Percentiles rank a stretch among this genome's conserved stretches.
Conservation (phyloP, 2,329 filamentous ascomycete genomes). For the Penicillium sp. region DNA sequence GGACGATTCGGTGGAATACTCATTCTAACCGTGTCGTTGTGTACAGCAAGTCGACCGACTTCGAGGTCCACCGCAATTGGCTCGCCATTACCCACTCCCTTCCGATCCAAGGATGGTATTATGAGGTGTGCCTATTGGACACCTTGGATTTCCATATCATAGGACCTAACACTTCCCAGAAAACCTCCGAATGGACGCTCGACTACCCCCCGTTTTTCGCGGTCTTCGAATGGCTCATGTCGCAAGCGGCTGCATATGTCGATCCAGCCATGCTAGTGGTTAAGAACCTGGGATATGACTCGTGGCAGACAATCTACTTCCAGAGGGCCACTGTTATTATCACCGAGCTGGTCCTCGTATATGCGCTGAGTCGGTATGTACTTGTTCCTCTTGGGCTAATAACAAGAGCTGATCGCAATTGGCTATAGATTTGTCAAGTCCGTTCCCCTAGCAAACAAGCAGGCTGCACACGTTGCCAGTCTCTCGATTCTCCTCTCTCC, state of each 20-base stretch:
- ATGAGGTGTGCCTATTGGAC: slow-evolving; percentile 58
- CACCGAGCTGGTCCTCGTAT: slow-evolving; percentile 79
- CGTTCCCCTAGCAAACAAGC: slow-evolving; percentile 62
- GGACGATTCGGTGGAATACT: neutral
- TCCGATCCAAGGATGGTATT: slow-evolving; percentile 87
- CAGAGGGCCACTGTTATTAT: slow-evolving; percentile 84
- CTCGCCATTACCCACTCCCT: slow-evolving; percentile 91
- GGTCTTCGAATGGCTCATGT: slow-evolving; percentile 90
- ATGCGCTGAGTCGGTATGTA: slow-evolving; percentile 70
- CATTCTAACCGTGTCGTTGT: neutral
- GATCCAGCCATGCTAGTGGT: slow-evolving; percentile 81
- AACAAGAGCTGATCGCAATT: neutral
- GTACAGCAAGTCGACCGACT: slow-evolving; percentile 92
- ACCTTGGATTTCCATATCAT: neutral
- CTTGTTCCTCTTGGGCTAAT: neutral
- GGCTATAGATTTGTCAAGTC: slow-evolving; percentile 68
- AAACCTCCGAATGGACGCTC: slow-evolving; percentile 98
- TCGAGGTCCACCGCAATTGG: slow-evolving; percentile 99
- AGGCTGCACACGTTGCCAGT: slow-evolving; percentile 78
- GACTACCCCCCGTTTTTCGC: slow-evolving; percentile 99
- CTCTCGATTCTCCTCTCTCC: slow-evolving; percentile 89
- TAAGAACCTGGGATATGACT: slow-evolving; percentile 78
- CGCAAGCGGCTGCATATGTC: slow-evolving; percentile 70
- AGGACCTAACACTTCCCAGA: slow-evolving; percentile 47
- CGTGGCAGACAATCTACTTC: slow-evolving; percentile 92